Percentiles rank a stretch among this genome's conserved stretches.
phyloP scores from a whole-genome alignment of 441 rosid genomes.

The Erysimum pusillum region DNA sequence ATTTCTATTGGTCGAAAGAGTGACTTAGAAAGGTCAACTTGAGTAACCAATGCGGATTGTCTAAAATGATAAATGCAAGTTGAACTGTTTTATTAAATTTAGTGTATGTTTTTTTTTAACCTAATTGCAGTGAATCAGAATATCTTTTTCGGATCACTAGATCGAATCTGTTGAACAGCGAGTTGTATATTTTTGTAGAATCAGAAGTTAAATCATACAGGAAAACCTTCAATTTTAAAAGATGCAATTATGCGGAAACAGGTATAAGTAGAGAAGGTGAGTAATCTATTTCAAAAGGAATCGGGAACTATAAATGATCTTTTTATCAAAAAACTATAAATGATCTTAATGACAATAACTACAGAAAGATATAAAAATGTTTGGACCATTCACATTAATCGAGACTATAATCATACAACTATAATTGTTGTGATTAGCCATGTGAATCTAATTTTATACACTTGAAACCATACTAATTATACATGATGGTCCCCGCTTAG shows the following conservation, averaged over 20 bases:
- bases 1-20: constrained; percentile 10
- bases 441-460: constrained; percentile 21
- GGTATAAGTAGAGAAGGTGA: background rate
- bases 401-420: constrained; percentile 39
- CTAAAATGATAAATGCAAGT: constrained; percentile 15
- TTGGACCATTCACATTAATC: constrained; percentile 42
- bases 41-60: constrained; percentile 11
- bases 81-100: constrained; percentile 18
- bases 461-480: constrained; percentile 28
- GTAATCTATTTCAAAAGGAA: constrained; percentile 10
- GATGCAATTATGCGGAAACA: constrained; percentile 12
- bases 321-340: too few relatives aligned
- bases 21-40: constrained; percentile 28
- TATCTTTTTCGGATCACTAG: constrained; percentile 1
- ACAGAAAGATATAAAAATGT: constrained; percentile 21
- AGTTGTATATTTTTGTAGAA: background rate
- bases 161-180: background rate
- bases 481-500: constrained; percentile 35
- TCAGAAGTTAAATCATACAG: background rate
- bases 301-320: too few relatives aligned
- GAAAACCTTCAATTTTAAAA: background rate
- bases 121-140: background rate
- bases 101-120: background rate
- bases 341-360: constrained; percentile 42
- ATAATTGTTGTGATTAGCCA: constrained; percentile 41